Evolutionary conservation across 1,284 basidiomycete genomes (phyloP).

Genomic region (Peniophora sp.): DNA sequence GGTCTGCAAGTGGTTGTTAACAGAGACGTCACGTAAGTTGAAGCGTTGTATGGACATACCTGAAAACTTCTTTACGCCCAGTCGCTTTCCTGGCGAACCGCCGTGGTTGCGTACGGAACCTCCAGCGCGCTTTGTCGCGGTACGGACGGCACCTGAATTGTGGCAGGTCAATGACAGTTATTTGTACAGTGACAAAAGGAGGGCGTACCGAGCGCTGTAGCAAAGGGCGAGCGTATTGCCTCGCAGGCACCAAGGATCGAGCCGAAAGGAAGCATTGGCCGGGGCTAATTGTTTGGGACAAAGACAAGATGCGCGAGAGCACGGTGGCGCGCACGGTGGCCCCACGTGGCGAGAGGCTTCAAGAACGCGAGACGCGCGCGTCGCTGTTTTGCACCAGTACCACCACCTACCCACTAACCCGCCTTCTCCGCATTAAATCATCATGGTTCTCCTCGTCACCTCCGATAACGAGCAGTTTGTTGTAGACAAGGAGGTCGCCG

Average conservation of each 20-base stretch:
- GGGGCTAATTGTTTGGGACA: background rate
- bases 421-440: conserved; percentile 13
- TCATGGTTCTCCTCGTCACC: conserved; percentile 77
- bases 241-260: conserved; percentile 13
- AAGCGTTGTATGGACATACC: conserved; percentile 40
- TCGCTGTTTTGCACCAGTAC: conserved; percentile 1
- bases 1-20: conserved; percentile 40
- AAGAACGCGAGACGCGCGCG: background rate
- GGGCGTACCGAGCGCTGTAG: conserved; percentile 35
- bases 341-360: background rate
- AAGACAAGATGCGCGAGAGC: background rate
- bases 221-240: conserved; percentile 34
- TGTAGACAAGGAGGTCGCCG: conserved; percentile 91
- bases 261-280: background rate
- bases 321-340: background rate
- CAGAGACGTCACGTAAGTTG: conserved; percentile 2
- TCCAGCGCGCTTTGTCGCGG: conserved; percentile 91
- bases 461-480: conserved; percentile 96
- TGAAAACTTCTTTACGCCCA: conserved; percentile 92
- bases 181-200: conserved; percentile 5
- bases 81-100: conserved; percentile 82
- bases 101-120: conserved; percentile 88
- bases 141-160: conserved; percentile 64
- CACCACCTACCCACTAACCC: conserved; percentile 9
- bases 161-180: conserved; percentile 5